Evolutionary conservation across 306 rosid species (phyloP).

Genomic region (Medicago lupulina): DNA sequence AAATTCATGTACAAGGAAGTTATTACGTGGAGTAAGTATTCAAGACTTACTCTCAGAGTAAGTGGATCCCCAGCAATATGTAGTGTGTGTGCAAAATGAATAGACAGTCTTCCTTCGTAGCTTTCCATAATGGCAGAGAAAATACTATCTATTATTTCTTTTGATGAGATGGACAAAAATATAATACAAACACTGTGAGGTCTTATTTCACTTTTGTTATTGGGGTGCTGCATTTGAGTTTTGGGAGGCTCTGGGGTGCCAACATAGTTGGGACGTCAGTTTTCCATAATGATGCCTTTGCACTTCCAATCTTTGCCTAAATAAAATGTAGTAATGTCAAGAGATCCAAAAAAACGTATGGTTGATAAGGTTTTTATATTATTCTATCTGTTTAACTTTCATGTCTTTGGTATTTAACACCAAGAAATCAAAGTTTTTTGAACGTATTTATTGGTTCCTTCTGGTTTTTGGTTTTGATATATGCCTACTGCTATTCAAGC

Average conservation of each 20-base stretch:
- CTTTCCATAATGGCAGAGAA: constrained; percentile 5
- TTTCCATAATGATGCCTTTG: not conserved
- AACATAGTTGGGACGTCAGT: too few relatives aligned
- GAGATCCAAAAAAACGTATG: constrained; percentile 33
- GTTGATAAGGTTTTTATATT: constrained; percentile 15
- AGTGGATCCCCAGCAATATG: not conserved
- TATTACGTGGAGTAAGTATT: not conserved
- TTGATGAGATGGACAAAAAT: constrained; percentile 18
- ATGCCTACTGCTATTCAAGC: constrained; percentile 36
- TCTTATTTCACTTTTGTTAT: constrained; percentile 26
- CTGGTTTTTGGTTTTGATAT: constrained; percentile 35
- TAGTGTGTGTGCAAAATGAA: not conserved
- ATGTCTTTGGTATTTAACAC: constrained; percentile 39
- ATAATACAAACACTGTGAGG: not conserved
- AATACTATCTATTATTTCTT: constrained; percentile 6
- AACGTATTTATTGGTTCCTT: constrained; percentile 31
- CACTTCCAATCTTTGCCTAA: too few relatives aligned
- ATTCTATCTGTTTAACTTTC: constrained; percentile 30
- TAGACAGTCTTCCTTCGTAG: not conserved
- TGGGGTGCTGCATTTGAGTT: not conserved
- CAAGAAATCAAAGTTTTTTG: constrained; percentile 25
- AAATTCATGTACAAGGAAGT: not conserved
- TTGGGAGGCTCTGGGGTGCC: too few relatives aligned
- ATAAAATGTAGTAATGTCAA: constrained; percentile 2
- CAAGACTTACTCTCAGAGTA: not conserved